phyloP scores from a whole-genome alignment of 768 basidiomycete genomes.

The Pulveroboletus sp. region DNA sequence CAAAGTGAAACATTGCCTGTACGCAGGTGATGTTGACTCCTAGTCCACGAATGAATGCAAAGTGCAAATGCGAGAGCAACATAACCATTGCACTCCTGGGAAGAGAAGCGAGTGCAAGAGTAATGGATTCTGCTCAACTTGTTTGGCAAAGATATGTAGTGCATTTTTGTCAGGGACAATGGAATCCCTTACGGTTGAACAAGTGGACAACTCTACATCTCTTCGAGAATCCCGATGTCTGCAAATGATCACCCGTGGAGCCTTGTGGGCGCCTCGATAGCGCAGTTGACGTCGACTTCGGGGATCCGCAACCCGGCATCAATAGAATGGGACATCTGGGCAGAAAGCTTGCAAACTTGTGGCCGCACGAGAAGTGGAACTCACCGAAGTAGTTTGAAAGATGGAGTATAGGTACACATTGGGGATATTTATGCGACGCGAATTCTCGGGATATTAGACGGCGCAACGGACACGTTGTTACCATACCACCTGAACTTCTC shows the following conservation, averaged over 20 bases:
- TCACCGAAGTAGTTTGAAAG: conserved; percentile 8
- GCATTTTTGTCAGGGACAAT: not conserved
- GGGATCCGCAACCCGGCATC: conserved; percentile 6
- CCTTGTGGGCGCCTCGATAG: not conserved
- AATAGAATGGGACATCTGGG: conserved; percentile 5
- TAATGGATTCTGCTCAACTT: not conserved
- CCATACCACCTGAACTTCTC: conserved; percentile 10
- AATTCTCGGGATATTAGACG: conserved; percentile 8
- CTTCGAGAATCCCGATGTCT: not conserved
- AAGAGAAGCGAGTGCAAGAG: not conserved
- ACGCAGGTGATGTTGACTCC: not conserved
- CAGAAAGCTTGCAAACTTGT: conserved; percentile 3
- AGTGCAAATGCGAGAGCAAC: conserved; percentile 1
- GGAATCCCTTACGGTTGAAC: not conserved
- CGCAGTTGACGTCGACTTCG: not conserved
- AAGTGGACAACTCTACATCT: not conserved
- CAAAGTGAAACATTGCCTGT: not conserved
- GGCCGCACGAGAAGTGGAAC: conserved; percentile 11
- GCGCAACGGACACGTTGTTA: conserved; percentile 10
- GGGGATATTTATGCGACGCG: conserved; percentile 17
- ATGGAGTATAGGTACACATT: conserved; percentile 3
- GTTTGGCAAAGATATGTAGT: not conserved
- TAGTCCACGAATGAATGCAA: not conserved
- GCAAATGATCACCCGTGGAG: not conserved
- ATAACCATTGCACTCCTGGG: not conserved